Evolutionary conservation across 192 early-diverging fungal genomes (phyloP).

Genomic region (Coemansia sp.): DNA sequence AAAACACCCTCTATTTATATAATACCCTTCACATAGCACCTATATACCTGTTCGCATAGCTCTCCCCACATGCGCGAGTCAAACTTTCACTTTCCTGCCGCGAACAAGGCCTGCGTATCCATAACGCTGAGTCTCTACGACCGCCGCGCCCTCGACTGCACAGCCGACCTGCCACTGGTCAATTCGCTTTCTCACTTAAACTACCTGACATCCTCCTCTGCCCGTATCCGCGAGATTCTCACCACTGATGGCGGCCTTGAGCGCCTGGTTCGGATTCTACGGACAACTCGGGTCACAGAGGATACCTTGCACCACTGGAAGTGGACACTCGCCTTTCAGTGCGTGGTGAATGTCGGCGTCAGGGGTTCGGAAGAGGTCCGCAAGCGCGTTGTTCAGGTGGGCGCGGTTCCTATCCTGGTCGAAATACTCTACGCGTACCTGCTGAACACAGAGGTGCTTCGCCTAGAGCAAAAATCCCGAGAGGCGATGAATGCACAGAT

Average conservation of each 20-base stretch:
- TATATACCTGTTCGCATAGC: not conserved
- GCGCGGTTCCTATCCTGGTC: conserved; percentile 80
- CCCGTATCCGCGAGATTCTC: conserved; percentile 77
- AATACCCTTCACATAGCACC: not conserved
- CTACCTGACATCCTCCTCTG: conserved; percentile 79
- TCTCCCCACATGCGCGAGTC: conserved; percentile 68
- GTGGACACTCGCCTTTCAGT: conserved; percentile 81
- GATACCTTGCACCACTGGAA: conserved; percentile 74
- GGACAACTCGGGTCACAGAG: conserved; percentile 62
- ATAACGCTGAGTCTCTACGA: conserved; percentile 84
- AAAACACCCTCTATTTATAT: not conserved
- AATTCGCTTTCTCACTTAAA: conserved; percentile 86
- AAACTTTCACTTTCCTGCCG: conserved; percentile 75
- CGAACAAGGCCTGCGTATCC: conserved; percentile 76
- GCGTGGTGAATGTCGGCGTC: conserved; percentile 83
- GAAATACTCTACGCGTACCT: conserved; percentile 65
- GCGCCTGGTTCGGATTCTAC: conserved; percentile 79
- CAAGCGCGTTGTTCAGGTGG: conserved; percentile 81
- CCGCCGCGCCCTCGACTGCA: conserved; percentile 91
- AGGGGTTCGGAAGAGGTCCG: conserved; percentile 77
- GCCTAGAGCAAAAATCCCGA: conserved; percentile 47
- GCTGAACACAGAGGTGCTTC: conserved; percentile 31
- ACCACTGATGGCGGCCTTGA: conserved; percentile 86
- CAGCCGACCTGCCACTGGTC: conserved; percentile 80
- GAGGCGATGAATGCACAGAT: conserved; percentile 34